A percentile compares a stretch with the other conserved stretches of the same genome.
Evolutionary conservation across 1,284 basidiomycete species (phyloP).

Genomic region (Ustilago tritici): DNA sequence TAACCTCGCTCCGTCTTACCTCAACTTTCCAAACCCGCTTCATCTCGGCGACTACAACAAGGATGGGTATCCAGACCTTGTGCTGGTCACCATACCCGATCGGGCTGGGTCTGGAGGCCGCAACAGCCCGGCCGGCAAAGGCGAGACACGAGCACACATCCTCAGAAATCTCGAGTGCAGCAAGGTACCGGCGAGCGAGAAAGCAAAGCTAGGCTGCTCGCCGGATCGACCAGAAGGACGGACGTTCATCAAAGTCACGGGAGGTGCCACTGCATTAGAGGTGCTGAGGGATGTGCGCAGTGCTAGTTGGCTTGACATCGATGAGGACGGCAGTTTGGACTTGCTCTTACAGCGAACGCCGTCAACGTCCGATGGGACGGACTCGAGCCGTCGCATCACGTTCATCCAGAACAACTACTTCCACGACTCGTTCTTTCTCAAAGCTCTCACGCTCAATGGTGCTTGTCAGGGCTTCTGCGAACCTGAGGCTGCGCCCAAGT

Average conservation of each 20-base stretch:
- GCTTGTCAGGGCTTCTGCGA: conserved; percentile 85
- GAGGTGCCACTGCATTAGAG: conserved; percentile 77
- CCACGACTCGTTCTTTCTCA: conserved; percentile 98
- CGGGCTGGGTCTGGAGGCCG: conserved; percentile 53
- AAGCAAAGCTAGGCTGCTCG: conserved; percentile 33
- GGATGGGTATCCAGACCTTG: conserved; percentile 93
- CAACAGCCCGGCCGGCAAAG: conserved; percentile 37
- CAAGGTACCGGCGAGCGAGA: conserved; percentile 67
- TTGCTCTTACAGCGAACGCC: conserved; percentile 82
- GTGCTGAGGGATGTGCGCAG: conserved; percentile 82
- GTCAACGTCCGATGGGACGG: conserved; percentile 23
- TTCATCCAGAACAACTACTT: conserved; percentile 99
- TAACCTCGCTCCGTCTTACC: conserved; percentile 69
- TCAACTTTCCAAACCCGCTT: conserved; percentile 79
- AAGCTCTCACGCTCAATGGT: conserved; percentile 90
- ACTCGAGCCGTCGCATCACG: conserved; percentile 71
- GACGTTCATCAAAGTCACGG: conserved; percentile 71
- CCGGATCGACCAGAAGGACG: conserved; percentile 35
- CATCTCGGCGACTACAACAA: conserved; percentile 90
- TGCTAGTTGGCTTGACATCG: conserved; percentile 88
- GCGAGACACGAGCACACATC: conserved; percentile 76
- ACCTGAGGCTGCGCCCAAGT: conserved; percentile 32
- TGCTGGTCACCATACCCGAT: conserved; percentile 75
- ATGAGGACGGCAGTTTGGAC: conserved; percentile 96
- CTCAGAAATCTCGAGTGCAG: conserved; percentile 81